Evolutionary conservation across 768 basidiomycete species (phyloP).

Genomic region (Dentipellis sp.): DNA sequence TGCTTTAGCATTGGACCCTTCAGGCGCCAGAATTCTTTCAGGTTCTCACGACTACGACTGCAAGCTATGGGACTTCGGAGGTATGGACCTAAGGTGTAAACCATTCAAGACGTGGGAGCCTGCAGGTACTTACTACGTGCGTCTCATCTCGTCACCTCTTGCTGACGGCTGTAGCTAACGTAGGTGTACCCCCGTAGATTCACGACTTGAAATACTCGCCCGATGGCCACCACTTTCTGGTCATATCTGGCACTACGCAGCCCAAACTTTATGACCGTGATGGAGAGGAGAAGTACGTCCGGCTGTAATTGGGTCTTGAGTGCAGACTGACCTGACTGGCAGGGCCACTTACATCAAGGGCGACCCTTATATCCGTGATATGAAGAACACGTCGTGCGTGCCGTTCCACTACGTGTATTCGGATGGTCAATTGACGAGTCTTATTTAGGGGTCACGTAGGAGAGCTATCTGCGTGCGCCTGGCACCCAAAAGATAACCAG

Average conservation of each 20-base stretch:
- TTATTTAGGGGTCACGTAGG: constrained; percentile 80
- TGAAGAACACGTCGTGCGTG: constrained; percentile 93
- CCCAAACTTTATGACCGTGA: constrained; percentile 88
- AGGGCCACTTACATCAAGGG: constrained; percentile 85
- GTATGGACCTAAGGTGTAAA: constrained; percentile 84
- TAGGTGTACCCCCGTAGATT: constrained; percentile 39
- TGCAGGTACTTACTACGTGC: constrained; percentile 84
- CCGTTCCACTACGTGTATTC: constrained; percentile 2
- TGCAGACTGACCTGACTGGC: constrained; percentile 40
- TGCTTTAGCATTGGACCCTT: constrained; percentile 85
- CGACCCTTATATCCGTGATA: constrained; percentile 96
- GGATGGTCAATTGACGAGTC: constrained; percentile 4
- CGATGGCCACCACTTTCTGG: constrained; percentile 78
- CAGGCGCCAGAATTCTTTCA: constrained; percentile 83
- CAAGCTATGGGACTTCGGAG: constrained; percentile 99
- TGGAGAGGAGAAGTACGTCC: constrained; percentile 82
- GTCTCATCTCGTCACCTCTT: constrained; percentile 14
- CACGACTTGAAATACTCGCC: constrained; percentile 87
- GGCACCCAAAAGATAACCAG: constrained; percentile 84
- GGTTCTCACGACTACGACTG: constrained; percentile 97
- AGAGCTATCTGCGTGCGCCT: constrained; percentile 81
- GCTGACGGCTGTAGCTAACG: constrained; percentile 6
- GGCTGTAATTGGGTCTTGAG: constrained; percentile 16
- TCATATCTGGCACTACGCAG: constrained; percentile 81
- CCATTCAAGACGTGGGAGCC: constrained; percentile 98